phyloP scores from a whole-genome alignment of 164 flowering plant genomes.

The Chloranthus sessilifolius region DNA sequence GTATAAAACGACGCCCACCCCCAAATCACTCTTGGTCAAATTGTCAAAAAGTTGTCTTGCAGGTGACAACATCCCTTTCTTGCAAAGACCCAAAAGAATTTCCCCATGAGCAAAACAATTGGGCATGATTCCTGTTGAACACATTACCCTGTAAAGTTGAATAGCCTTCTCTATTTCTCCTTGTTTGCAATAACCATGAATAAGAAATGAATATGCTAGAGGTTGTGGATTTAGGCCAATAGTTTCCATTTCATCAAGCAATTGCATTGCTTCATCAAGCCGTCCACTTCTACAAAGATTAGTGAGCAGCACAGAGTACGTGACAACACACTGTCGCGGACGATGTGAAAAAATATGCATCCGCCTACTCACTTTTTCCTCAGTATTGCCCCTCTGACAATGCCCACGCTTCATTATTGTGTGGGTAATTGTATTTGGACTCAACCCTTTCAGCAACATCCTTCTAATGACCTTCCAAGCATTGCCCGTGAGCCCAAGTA shows the following conservation, averaged over 20 bases:
- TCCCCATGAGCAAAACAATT: constrained; percentile 34
- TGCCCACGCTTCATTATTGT: constrained; percentile 51
- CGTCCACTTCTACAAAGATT: constrained; percentile 51
- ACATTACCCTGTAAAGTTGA: constrained; percentile 42
- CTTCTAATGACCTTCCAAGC: constrained; percentile 33
- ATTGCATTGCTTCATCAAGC: constrained; percentile 38
- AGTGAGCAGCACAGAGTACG: constrained; percentile 46
- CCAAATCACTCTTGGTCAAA: constrained; percentile 21
- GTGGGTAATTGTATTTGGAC: constrained; percentile 42
- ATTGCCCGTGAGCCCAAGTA: constrained; percentile 38
- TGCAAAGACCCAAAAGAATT: constrained; percentile 46
- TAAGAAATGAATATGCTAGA: constrained; percentile 51
- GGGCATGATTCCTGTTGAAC: constrained; percentile 34
- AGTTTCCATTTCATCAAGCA: constrained; percentile 49
- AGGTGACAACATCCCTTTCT: constrained; percentile 42
- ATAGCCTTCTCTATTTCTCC: constrained; percentile 48
- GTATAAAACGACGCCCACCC: constrained; percentile 37
- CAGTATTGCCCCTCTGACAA: constrained; percentile 43
- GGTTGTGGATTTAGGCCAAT: constrained; percentile 46
- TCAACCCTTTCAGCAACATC: constrained; percentile 38
- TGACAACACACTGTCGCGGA: constrained; percentile 33
- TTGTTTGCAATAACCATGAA: constrained; percentile 60
- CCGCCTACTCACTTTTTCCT: constrained; percentile 43
- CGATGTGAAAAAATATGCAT: constrained; percentile 47
- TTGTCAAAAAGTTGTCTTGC: constrained; percentile 51